Evolutionary conservation across 2,329 filamentous ascomycete genomes (phyloP), one percentile per base, ranked within the genome.

Genomic region (Penicillium sclerotiorum): DNA sequence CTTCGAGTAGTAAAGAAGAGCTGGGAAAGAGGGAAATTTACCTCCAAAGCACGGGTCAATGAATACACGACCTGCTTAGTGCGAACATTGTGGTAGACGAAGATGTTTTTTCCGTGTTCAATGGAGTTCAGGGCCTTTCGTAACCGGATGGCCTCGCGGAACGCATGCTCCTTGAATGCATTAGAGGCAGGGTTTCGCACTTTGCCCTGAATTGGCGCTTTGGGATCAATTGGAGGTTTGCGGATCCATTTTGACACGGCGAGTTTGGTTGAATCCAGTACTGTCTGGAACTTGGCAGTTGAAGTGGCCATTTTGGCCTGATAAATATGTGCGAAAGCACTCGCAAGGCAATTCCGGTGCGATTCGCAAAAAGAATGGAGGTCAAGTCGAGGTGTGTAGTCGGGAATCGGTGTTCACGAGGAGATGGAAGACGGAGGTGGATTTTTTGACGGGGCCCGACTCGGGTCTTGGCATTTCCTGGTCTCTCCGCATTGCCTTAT

Each of bases 1-100:
- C n/a, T n/a, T n/a, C n/a, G n/a, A n/a, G n/a, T n/a, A n/a, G n/a
- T n/a, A n/a, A n/a, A n/a, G n/a, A n/a, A n/a, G n/a, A n/a, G n/a
- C n/a, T n/a, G n/a, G n/a, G n/a, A n/a, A n/a, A n/a, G n/a, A n/a
- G n/a, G n/a, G n/a, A n/a, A n/a, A n/a, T 74, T 57, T 71, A 84
- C 82, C 56, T 83, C 74, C 38, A 86, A 65, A 45, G 76, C 73
- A 45, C 79, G 77, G 33, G 76, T 77, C 55, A 86, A 69, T 18
- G 83, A 85, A 68, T 86, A 86, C 47, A 86, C 72, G 56, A 86
- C 79, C 68, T 86, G 84, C 51, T 85, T 83, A 28, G 83, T 85
- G 54, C 77, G 76, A 58, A 82, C 72, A 65, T 86, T 78, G 61
- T 77, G 77, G 70, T 84, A 87, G 62, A 80, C 77, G 67, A 82